Evolutionary conservation across 345 rosid species (phyloP).

Genomic region (Salix caprea): DNA sequence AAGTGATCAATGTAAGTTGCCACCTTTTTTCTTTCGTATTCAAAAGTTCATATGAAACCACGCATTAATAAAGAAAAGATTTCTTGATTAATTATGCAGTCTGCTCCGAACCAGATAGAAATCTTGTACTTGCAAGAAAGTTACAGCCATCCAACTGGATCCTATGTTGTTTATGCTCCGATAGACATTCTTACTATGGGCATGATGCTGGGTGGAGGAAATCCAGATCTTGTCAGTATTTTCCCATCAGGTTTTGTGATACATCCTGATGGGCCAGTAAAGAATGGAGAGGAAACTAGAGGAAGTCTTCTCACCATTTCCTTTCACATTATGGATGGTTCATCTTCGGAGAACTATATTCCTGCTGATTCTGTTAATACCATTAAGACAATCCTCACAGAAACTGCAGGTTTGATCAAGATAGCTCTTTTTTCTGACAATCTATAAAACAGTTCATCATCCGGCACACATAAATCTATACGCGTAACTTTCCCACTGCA

Average conservation of each 20-base stretch:
- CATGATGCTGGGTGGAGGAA: constrained; percentile 24
- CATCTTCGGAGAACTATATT: neutral
- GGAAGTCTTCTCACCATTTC: constrained; percentile 34
- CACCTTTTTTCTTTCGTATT: neutral
- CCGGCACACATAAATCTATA: too few relatives aligned
- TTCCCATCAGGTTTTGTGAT: constrained; percentile 46
- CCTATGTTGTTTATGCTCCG: constrained; percentile 39
- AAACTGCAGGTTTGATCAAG: constrained; percentile 14
- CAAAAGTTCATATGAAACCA: neutral
- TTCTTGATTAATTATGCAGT: constrained; percentile 14
- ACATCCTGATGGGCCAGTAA: constrained; percentile 24
- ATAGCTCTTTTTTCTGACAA: neutral
- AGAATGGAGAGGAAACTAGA: neutral
- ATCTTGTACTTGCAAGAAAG: constrained; percentile 38
- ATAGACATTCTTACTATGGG: constrained; percentile 21
- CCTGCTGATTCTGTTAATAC: constrained; percentile 8
- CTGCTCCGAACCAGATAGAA: neutral
- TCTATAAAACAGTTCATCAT: neutral
- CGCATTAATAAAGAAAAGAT: neutral
- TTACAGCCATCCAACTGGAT: constrained; percentile 24
- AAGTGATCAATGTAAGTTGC: constrained; percentile 30
- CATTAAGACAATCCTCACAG: constrained; percentile 2
- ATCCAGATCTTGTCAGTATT: constrained; percentile 19
- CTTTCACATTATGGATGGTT: constrained; percentile 26
- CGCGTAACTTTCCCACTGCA: too few relatives aligned